Evolutionary conservation across 2,329 filamentous ascomycete species (phyloP).

Genomic region (Chaetomium sp.): DNA sequence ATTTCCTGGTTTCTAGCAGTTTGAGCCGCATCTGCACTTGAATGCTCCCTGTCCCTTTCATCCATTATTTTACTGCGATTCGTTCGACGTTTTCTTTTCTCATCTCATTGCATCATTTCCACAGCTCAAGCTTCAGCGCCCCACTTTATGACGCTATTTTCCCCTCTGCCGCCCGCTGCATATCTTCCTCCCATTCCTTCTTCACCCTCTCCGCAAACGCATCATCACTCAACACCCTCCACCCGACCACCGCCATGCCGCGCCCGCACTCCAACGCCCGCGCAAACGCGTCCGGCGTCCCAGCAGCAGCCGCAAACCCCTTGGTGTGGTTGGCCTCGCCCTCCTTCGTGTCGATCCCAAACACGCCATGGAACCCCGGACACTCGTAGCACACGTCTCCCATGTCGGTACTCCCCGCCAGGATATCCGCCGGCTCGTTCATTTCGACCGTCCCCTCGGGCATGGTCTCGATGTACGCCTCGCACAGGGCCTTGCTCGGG

Average conservation of each 20-base stretch:
- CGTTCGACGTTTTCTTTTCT: not conserved
- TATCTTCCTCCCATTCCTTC: conserved; percentile 64
- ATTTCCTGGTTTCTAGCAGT: not conserved
- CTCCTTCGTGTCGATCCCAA: conserved; percentile 43
- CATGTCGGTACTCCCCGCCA: conserved; percentile 43
- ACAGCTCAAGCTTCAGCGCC: not conserved
- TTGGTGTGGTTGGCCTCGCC: conserved; percentile 48
- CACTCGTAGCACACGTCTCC: conserved; percentile 50
- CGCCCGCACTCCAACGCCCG: conserved; percentile 41
- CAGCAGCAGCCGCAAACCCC: conserved; percentile 45
- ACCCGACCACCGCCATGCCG: conserved; percentile 41
- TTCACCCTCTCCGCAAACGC: conserved; percentile 76
- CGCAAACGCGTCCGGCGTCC: conserved; percentile 42
- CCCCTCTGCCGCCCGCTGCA: conserved; percentile 38
- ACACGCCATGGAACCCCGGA: conserved; percentile 48
- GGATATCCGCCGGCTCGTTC: conserved; percentile 37
- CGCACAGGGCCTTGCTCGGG: conserved; percentile 33
- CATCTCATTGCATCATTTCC: not conserved
- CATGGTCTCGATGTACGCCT: conserved; percentile 39
- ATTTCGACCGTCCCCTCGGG: conserved; percentile 38
- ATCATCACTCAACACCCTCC: conserved; percentile 62
- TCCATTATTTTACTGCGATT: not conserved
- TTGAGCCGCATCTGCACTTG: not conserved
- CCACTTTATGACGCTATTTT: conserved; percentile 10
- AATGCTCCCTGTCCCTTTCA: too few species aligned